These are phyloP conservation scores for Cyberlindnera maclurae DNA, from an alignment of 805 yeast species.

Conservation along the genomic window DNA sequence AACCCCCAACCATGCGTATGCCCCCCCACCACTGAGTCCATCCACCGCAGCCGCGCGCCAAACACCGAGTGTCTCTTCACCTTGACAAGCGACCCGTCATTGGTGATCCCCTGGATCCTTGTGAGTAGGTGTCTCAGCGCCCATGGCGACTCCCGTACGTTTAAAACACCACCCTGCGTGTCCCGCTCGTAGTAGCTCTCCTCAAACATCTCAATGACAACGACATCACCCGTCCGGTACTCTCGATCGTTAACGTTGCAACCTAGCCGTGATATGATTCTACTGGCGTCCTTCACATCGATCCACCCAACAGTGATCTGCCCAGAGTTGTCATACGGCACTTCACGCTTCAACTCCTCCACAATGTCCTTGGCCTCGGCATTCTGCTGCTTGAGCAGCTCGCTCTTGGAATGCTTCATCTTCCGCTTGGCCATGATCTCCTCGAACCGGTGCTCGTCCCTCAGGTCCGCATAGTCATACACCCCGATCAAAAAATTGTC, in stretches of 20 bases:
- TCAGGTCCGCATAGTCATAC: constrained; percentile 37
- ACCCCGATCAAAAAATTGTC: constrained; percentile 14
- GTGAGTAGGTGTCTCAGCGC: constrained; percentile 8
- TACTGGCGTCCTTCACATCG: constrained; percentile 31
- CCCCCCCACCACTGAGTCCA: constrained; percentile 27
- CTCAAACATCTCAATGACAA: constrained; percentile 40
- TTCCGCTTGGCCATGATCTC: constrained; percentile 32
- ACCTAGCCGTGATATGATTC: constrained; percentile 11
- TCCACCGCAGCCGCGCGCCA: constrained; percentile 28
- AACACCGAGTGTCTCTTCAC: constrained; percentile 40
- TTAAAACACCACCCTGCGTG: constrained; percentile 27
- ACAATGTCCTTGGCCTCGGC: constrained; percentile 32
- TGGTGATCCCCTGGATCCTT: constrained; percentile 5
- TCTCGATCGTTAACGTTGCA: constrained; percentile 18
- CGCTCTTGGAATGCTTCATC: constrained; percentile 38
- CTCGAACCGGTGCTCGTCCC: constrained; percentile 29
- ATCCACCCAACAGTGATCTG: constrained; percentile 41
- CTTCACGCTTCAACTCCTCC: constrained; percentile 39
- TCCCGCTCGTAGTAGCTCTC: constrained; percentile 29
- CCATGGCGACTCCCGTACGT: constrained; percentile 5
- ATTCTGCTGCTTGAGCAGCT: constrained; percentile 35
- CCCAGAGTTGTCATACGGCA: constrained; percentile 38
- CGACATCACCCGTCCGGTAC: constrained; percentile 45
- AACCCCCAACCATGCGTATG: constrained; percentile 37
- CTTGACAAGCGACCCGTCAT: constrained; percentile 13